phyloP scores from a whole-genome alignment of 352 stramenopile species.

The Pythium apleroticum region DNA sequence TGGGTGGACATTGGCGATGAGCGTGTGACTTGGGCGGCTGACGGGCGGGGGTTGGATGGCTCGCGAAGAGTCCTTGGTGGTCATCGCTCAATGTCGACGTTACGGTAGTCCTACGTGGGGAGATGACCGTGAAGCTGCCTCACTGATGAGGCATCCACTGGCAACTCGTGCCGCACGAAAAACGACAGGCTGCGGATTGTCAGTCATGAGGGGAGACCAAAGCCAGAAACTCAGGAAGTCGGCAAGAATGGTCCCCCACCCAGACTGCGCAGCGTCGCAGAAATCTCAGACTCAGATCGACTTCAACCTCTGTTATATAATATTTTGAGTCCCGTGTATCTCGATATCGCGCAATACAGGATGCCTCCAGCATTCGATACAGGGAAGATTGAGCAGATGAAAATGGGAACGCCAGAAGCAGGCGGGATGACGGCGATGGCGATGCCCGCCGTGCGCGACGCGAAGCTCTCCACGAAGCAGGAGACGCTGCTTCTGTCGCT shows the following conservation, averaged over 20 bases:
- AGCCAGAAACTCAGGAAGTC: neutral
- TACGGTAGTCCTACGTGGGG: neutral
- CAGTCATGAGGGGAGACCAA: neutral
- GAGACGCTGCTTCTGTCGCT: slow-evolving; percentile 54
- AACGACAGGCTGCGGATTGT: no score
- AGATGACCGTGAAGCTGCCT: neutral
- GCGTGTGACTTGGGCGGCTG: neutral
- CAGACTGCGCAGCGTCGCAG: neutral
- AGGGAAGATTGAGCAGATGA: neutral
- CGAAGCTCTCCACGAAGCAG: slow-evolving; percentile 43
- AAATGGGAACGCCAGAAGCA: neutral
- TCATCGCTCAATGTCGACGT: neutral
- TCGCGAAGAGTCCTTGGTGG: neutral
- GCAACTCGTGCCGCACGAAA: no score
- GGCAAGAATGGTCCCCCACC: neutral
- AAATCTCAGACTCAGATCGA: neutral
- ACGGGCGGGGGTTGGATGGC: neutral
- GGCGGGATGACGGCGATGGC: neutral
- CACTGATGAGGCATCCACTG: neutral
- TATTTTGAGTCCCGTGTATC: neutral
- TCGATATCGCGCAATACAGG: neutral
- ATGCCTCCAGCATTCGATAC: neutral
- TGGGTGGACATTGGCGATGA: neutral
- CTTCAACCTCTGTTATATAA: slow-evolving; percentile 7
- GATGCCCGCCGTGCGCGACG: slow-evolving; percentile 40